A percentile compares a stretch with the other conserved stretches of the same genome.
phyloP scores from a whole-genome alignment of 2,329 filamentous ascomycete genomes.

The Ophiostoma australiae region DNA sequence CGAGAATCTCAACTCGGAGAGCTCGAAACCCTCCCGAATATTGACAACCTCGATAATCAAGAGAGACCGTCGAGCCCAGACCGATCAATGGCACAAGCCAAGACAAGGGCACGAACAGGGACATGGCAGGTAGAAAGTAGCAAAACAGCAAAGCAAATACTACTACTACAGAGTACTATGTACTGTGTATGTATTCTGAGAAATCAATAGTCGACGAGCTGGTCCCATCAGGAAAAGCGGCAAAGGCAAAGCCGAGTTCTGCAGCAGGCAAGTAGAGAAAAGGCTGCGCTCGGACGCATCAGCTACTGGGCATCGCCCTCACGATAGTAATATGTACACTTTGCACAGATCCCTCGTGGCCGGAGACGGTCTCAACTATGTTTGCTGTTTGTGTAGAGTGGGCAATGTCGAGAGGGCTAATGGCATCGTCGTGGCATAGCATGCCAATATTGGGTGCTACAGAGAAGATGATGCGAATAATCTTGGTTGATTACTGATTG shows the following conservation, averaged over 20 bases:
- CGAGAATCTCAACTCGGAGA: no score
- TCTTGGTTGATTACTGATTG: background rate
- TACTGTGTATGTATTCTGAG: no score
- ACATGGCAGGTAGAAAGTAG: background rate
- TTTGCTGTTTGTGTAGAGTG: no score
- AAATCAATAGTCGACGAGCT: background rate
- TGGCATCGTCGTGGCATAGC: background rate
- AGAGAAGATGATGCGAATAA: background rate
- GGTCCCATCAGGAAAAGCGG: background rate
- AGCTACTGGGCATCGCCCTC: background rate
- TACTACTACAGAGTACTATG: no score
- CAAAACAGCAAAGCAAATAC: background rate
- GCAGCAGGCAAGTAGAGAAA: background rate
- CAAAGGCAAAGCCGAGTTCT: constrained; percentile 5
- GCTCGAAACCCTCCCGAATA: background rate
- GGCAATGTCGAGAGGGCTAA: background rate
- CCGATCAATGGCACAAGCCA: background rate
- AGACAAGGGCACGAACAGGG: background rate
- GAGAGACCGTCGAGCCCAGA: background rate
- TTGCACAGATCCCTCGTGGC: no score
- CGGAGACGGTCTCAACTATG: no score
- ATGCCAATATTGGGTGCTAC: background rate
- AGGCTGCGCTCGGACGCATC: constrained; percentile 6
- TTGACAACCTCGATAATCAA: background rate
- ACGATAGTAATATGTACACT: background rate